phyloP scores from a whole-genome alignment of 2,329 filamentous ascomycete species.

The Zymoseptoria passerinii region DNA sequence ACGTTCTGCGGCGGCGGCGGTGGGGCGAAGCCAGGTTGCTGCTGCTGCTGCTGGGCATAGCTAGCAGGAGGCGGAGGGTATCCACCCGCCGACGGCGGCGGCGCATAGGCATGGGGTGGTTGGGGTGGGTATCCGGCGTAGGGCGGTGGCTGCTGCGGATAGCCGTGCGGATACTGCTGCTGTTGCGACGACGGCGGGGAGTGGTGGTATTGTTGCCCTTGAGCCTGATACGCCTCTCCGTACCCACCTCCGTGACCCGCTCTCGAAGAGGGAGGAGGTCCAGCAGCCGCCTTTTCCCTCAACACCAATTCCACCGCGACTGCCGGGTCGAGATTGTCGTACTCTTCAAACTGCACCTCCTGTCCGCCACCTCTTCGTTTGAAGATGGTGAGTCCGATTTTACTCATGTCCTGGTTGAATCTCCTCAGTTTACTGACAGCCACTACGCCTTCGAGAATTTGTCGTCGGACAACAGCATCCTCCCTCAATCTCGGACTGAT shows the following conservation, averaged over 20 bases:
- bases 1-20: constrained; percentile 25
- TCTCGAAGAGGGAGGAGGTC: constrained; percentile 18
- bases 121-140: constrained; percentile 8
- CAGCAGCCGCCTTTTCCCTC: constrained; percentile 52
- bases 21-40: too few relatives aligned
- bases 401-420: constrained; percentile 58
- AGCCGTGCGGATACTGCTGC: constrained; percentile 27
- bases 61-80: constrained; percentile 1
- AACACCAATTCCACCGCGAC: constrained; percentile 75
- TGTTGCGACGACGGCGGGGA: constrained; percentile 17
- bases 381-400: constrained; percentile 76
- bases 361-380: constrained; percentile 65
- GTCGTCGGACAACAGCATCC: constrained; percentile 69
- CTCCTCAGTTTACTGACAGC: constrained; percentile 72
- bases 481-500: constrained; percentile 69
- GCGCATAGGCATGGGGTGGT: constrained; percentile 17
- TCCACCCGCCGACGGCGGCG: background rate
- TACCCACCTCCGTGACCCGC: background rate
- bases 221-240: constrained; percentile 13
- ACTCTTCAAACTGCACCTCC: constrained; percentile 79
- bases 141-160: constrained; percentile 21
- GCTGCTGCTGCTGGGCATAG: constrained; percentile 15
- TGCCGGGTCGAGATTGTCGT: constrained; percentile 68
- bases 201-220: constrained; percentile 23
- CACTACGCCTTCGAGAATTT: constrained; percentile 80